Percentiles rank a stretch among this genome's conserved stretches.
Evolutionary conservation across 2,329 filamentous ascomycete species (phyloP).

Genomic region (Hypomyces perniciosus): DNA sequence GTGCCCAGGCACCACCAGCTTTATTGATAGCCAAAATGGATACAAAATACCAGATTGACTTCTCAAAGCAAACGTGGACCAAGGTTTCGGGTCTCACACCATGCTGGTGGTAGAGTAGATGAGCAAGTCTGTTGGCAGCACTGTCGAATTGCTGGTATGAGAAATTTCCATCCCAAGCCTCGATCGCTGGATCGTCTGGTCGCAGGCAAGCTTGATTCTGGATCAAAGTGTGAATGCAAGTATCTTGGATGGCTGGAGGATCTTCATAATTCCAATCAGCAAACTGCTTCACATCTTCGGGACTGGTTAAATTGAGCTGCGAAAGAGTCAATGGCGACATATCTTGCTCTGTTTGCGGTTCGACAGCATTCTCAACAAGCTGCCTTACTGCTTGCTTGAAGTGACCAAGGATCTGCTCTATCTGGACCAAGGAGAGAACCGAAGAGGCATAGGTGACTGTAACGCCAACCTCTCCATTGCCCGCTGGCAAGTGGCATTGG

Average conservation of each 20-base stretch:
- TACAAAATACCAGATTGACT: not conserved
- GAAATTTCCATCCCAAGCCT: not conserved
- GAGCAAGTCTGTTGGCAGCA: not conserved
- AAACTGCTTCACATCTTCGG: not conserved
- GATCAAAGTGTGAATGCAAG: not conserved
- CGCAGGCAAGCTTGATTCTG: not conserved
- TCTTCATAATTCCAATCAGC: not conserved
- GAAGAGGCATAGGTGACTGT: not conserved
- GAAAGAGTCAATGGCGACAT: not conserved
- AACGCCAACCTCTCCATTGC: not conserved
- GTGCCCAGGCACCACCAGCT: not conserved
- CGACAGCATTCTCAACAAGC: not conserved
- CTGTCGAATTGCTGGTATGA: not conserved
- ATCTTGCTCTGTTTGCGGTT: not conserved
- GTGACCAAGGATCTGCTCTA: constrained; percentile 5
- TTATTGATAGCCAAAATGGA: not conserved
- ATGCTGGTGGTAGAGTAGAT: not conserved
- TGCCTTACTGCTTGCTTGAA: constrained; percentile 1
- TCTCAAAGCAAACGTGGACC: not conserved
- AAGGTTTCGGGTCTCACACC: not conserved
- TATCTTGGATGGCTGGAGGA: not conserved
- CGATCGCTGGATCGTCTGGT: not conserved
- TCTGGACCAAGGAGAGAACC: not conserved
- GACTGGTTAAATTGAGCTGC: not conserved
- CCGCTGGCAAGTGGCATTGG: not conserved